Base-by-base conservation (phyloP, 192 early-diverging fungal genomes). In the Chytriomyces hyalinus region DNA sequence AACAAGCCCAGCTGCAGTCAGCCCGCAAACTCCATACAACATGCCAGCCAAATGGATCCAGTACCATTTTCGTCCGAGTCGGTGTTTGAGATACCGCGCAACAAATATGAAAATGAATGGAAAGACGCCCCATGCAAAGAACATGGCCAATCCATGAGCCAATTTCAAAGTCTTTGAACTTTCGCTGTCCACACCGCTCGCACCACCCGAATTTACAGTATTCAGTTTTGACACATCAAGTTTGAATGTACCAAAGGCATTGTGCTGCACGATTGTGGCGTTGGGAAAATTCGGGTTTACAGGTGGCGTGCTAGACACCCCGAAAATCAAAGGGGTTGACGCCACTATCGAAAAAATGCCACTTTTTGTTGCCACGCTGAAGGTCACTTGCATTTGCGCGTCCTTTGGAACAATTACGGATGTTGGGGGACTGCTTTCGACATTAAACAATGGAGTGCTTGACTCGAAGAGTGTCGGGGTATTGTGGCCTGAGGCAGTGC, bases 21-120 rank as follows among this genome's bases (percentile, higher is more conserved):
- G 57, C 6, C 50, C 62, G 15, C 17, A 49, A n/a, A 65, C 71
- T 22, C 45, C 61, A 22, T 28, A 26, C 51, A 79, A 11, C 78
- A 86, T 76, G 49, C 73, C n/a, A 9, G 24, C 50, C 17, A 82
- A 26, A 70, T 88, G 87, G 48, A 86, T 36, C 9, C 61, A 44
- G 75, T 81, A 88, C 87, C 87, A 88, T 61, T 51, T 76, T 49
- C 75, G 74, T 3, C 87, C 87, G 26, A 84, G 60, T 28, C 68
- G 22, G 5, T 26, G 65, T 50, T 88, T 88, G n/a, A 82, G 7
- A 68, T 65, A 85, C 10, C 82, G 74, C 8, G 87, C 87, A n/a
- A 70, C 36, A 47, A 68, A 68, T 6, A 71, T 49, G 20, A 71
- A 80, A 49, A 82, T 11, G 43, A 77, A 70, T 17, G 82, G 80